Evolutionary conservation across 2,329 filamentous ascomycete species (phyloP).

Genomic region (Lecanicillium sp.): DNA sequence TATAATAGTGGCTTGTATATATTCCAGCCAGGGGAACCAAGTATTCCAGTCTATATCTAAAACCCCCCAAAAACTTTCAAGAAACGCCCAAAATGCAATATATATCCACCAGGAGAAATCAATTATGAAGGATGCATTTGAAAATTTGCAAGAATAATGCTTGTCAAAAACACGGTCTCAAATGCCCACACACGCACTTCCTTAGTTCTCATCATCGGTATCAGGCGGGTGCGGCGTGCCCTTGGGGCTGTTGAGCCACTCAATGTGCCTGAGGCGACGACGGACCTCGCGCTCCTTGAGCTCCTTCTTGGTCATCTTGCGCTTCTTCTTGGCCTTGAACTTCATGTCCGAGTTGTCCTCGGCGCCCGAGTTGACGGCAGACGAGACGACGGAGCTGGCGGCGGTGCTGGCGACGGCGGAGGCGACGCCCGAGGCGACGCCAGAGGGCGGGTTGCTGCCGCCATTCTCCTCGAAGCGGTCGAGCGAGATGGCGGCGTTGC

Average conservation of each 20-base stretch:
- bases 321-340: slow-evolving; percentile 89
- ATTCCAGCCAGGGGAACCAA: too few relatives aligned
- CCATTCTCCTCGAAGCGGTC: slow-evolving; percentile 84
- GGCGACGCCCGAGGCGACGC: slow-evolving; percentile 50
- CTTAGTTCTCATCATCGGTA: slow-evolving; percentile 63
- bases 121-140: too few relatives aligned
- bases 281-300: slow-evolving; percentile 88
- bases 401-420: slow-evolving; percentile 48
- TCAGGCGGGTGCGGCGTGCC: slow-evolving; percentile 71
- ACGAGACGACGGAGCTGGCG: slow-evolving; percentile 29
- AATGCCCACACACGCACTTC: too few relatives aligned
- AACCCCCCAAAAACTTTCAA: too few relatives aligned
- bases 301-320: slow-evolving; percentile 97
- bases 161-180: too few relatives aligned
- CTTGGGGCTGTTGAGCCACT: slow-evolving; percentile 79
- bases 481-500: slow-evolving; percentile 62
- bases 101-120: too few relatives aligned
- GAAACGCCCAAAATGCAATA: too few relatives aligned
- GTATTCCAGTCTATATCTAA: too few relatives aligned
- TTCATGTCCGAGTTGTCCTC: slow-evolving; percentile 77
- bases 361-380: slow-evolving; percentile 70
- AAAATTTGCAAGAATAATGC: too few relatives aligned
- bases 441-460: slow-evolving; percentile 52
- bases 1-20: too few relatives aligned
- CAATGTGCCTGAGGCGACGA: slow-evolving; percentile 76